Evolutionary conservation across 257 asterid genomes (phyloP).

Genomic region (Sherardia arvensis): DNA sequence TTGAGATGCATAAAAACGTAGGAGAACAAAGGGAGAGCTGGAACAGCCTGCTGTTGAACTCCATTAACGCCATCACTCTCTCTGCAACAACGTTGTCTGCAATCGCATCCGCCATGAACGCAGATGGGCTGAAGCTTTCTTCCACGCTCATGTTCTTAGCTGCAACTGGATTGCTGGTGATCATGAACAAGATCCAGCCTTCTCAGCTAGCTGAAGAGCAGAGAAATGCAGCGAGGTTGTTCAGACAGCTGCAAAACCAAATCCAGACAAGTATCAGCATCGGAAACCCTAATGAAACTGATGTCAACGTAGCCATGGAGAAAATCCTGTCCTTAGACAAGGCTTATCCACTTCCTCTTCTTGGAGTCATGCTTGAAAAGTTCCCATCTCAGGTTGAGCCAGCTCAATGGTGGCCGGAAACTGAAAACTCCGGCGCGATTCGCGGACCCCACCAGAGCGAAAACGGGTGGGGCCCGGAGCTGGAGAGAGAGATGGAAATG

Average conservation of each 20-base stretch:
- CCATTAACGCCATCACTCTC: slow-evolving; percentile 41
- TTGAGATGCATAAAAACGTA: slow-evolving; percentile 49
- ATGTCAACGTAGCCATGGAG: slow-evolving; percentile 44
- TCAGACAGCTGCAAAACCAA: slow-evolving; percentile 42
- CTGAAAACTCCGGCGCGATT: background rate
- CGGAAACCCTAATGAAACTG: slow-evolving; percentile 24
- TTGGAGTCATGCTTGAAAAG: slow-evolving; percentile 27
- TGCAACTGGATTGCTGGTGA: slow-evolving; percentile 24
- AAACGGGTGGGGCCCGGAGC: slow-evolving; percentile 40
- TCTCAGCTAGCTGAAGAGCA: slow-evolving; percentile 85
- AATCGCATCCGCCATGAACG: slow-evolving; percentile 17
- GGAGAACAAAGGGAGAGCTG: slow-evolving; percentile 49
- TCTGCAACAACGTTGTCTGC: slow-evolving; percentile 29
- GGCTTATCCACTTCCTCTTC: slow-evolving; percentile 50
- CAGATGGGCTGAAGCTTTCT: slow-evolving; percentile 13
- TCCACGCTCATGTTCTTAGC: slow-evolving; percentile 28
- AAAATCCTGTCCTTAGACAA: slow-evolving; percentile 55
- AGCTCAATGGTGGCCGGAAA: slow-evolving; percentile 47
- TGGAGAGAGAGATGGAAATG: slow-evolving; percentile 50
- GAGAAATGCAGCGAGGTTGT: slow-evolving; percentile 49
- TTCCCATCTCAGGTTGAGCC: slow-evolving; percentile 35
- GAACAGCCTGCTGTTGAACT: slow-evolving; percentile 39
- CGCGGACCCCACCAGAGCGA: no score
- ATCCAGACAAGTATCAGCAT: slow-evolving; percentile 31
- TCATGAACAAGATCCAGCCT: slow-evolving; percentile 50